Percentiles rank a stretch among this genome's conserved stretches.
These are phyloP conservation scores for Marasmius tenuissimus DNA, from an alignment of 1,284 basidiomycete species.

Conservation along the genomic window DNA sequence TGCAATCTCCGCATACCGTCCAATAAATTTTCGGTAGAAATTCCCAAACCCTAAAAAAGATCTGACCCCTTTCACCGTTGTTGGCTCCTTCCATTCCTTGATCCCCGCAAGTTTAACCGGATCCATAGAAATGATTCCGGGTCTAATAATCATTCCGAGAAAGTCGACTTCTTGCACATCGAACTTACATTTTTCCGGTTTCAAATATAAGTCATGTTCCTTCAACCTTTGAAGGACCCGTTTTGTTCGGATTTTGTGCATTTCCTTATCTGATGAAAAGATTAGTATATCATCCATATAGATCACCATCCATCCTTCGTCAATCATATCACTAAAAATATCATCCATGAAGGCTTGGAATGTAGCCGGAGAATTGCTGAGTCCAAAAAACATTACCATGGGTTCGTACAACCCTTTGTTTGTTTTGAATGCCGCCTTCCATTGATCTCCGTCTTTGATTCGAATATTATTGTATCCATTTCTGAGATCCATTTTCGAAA, in stretches of 20 bases:
- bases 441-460: too few species aligned
- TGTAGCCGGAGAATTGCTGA: slow-evolving; percentile 30
- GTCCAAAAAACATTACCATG: slow-evolving; percentile 33
- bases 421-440: too few species aligned
- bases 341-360: slow-evolving; percentile 26
- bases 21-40: background rate
- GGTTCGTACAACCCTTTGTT: slow-evolving; percentile 19
- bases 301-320: slow-evolving; percentile 20
- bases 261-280: slow-evolving; percentile 11
- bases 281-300: slow-evolving; percentile 34
- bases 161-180: too few species aligned
- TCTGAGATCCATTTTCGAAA: too few species aligned
- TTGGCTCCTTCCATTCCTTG: background rate
- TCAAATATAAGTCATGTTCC: too few species aligned
- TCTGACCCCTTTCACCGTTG: background rate
- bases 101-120: background rate
- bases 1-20: background rate
- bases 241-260: too few species aligned
- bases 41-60: background rate
- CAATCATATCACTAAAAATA: slow-evolving; percentile 21
- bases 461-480: too few species aligned
- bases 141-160: too few species aligned
- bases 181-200: too few species aligned
- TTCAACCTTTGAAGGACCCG: too few species aligned
- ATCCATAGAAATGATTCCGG: too few species aligned